These are phyloP conservation scores for Castanea sativa DNA, from an alignment of 306 rosid genomes.

Conservation along the genomic window DNA sequence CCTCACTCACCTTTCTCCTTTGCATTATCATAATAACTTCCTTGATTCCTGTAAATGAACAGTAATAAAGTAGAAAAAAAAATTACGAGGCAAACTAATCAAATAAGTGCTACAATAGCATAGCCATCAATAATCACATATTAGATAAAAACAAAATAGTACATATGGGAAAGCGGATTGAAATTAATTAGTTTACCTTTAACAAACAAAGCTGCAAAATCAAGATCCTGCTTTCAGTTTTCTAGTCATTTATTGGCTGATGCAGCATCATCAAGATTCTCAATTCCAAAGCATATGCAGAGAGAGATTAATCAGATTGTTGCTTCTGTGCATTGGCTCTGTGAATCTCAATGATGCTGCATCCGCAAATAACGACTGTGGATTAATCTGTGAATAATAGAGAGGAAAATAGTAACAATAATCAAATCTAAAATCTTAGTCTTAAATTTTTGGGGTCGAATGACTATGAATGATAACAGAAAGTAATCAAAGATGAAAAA, in stretches of 20 bases:
- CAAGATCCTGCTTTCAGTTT: not conserved
- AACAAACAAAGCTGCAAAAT: not conserved
- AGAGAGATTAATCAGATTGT: not conserved
- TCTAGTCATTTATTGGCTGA: conserved; percentile 69
- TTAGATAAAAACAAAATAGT: not conserved
- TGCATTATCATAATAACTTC: not conserved
- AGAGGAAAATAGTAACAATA: not conserved
- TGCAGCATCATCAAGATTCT: conserved; percentile 99
- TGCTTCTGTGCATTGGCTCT: conserved; percentile 13
- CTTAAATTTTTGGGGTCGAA: too few relatives aligned
- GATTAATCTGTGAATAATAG: not conserved
- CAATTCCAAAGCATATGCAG: conserved; percentile 27
- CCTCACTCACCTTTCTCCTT: not conserved
- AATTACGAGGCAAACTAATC: not conserved
- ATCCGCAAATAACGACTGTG: conserved; percentile 72
- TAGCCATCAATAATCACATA: not conserved
- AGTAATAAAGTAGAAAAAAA: not conserved
- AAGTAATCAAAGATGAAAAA: not conserved
- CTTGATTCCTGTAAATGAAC: not conserved
- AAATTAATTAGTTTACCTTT: not conserved
- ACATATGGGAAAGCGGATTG: not conserved
- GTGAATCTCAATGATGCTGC: conserved; percentile 99
- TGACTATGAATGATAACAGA: too few relatives aligned
- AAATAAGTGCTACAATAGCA: not conserved
- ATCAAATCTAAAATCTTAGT: too few relatives aligned